Base-by-base conservation (phyloP, 1,139 yeast species). In the Diutina pseudorugosa region DNA sequence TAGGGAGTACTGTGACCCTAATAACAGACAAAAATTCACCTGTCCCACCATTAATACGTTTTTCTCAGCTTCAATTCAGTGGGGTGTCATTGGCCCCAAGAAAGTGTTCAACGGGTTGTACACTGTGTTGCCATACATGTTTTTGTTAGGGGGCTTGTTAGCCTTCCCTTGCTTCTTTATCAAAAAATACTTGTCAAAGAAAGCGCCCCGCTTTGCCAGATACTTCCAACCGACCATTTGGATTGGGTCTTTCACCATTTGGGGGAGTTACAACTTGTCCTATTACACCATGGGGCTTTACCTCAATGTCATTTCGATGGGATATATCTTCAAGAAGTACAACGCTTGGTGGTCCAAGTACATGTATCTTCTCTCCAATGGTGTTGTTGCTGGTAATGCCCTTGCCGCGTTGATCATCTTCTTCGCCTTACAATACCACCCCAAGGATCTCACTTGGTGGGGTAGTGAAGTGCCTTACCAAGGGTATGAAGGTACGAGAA, bases 61-160 rank as follows among this genome's bases (percentile, higher is more conserved):
- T 61, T 81, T 70, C 64, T 66, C 77, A 47, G 72, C 82, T n/a
- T 73, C 82, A 8, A 77, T 80, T 18, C 66, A 79, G 25, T 80
- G 82, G 79, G 87, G 88, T 56, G 79, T 78, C 51, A 80, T 84
- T 59, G 89, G 88, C 30, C 90, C 90, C 23, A 70, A 75, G 61
- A 67, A 63, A 53, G 76, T 81, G 23, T 80, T 82, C 59, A 63
- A 65, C 55, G 73, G 72, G 0, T 62, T 77, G 19, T 78, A 79
- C 58, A 82, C 82, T 41, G 61, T 69, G 40, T 63, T 78, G 61
- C 68, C 70, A 59, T 77, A 68, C 67, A 72, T 79, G 55, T 81
- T 81, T 71, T 65, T 79, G 51, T 69, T 80, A 51, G 85, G 85
- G 1, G 74, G 74, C 27, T 55, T 76, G 23, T 55, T 65, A 30